Conservation (phyloP, 2,329 filamentous ascomycete genomes). For the Penicillium sumatraense region DNA sequence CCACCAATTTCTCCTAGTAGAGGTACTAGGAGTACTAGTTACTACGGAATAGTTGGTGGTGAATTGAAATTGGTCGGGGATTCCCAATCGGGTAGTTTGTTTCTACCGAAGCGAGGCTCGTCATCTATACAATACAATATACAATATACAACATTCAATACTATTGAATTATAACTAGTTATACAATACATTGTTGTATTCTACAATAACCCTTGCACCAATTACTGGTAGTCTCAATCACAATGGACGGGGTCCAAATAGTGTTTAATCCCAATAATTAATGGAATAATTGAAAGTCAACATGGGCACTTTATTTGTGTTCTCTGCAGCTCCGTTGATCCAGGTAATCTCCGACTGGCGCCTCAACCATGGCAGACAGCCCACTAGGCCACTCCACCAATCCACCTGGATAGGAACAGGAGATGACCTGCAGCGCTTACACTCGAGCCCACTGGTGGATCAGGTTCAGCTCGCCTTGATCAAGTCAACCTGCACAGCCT, state of each 20-base stretch:
- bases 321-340: too few relatives aligned
- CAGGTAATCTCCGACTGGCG: neutral
- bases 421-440: slow-evolving; percentile 18
- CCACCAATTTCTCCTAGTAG: too few relatives aligned
- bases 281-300: too few relatives aligned
- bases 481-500: slow-evolving; percentile 16
- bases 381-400: neutral
- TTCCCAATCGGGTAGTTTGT: slow-evolving; percentile 29
- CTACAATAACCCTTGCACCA: neutral
- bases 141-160: neutral
- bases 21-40: too few relatives aligned
- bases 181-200: too few relatives aligned
- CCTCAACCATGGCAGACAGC: neutral
- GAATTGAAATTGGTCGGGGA: neutral
- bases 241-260: neutral
- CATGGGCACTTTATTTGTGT: too few relatives aligned
- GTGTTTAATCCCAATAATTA: too few relatives aligned
- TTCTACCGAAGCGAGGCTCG: slow-evolving; percentile 13
- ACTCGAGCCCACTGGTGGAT: slow-evolving; percentile 11
- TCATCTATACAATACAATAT: neutral
- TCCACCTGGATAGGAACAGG: neutral
- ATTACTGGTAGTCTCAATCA: neutral
- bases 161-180: too few relatives aligned
- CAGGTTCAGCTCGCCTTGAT: slow-evolving; percentile 25
- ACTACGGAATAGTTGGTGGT: too few relatives aligned